phyloP scores from a whole-genome alignment of 768 basidiomycete species.

The Infundibulicybe gibba region DNA sequence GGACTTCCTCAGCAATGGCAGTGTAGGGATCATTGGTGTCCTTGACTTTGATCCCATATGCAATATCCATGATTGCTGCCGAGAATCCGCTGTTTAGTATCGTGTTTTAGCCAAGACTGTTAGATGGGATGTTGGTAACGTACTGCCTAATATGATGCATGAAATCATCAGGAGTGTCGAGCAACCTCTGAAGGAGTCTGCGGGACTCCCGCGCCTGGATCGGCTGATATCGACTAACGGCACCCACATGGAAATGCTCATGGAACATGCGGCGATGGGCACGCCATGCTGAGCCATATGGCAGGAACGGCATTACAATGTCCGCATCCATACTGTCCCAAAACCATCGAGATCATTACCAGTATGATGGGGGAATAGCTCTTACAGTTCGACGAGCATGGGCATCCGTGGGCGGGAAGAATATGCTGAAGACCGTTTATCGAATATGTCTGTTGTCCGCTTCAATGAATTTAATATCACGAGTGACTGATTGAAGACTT shows the following conservation, averaged over 20 bases:
- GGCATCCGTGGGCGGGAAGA: conserved; percentile 7
- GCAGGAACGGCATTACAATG: conserved; percentile 21
- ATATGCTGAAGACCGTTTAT: conserved; percentile 10
- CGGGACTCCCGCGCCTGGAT: conserved; percentile 19
- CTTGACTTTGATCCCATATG: conserved; percentile 7
- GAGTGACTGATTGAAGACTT: conserved; percentile 7
- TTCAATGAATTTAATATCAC: conserved; percentile 11
- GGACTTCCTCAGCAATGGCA: not conserved
- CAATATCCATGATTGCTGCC: conserved; percentile 1
- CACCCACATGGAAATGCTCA: conserved; percentile 17
- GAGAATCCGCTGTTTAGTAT: not conserved
- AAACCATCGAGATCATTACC: too few species aligned
- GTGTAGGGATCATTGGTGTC: conserved; percentile 3
- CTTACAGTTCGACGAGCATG: not conserved
- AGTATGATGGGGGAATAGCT: not conserved
- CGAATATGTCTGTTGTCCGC: conserved; percentile 10
- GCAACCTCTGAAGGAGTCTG: conserved; percentile 11
- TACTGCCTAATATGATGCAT: conserved; percentile 7
- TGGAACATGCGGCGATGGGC: conserved; percentile 22
- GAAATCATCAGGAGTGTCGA: conserved; percentile 12
- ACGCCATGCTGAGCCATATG: conserved; percentile 25
- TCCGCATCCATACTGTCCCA: conserved; percentile 28
- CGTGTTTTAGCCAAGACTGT: not conserved
- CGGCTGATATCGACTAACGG: conserved; percentile 13
- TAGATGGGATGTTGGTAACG: not conserved